These are phyloP conservation scores for Malus hybrid DNA, from an alignment of 331 rosid species.

Conservation along the genomic window DNA sequence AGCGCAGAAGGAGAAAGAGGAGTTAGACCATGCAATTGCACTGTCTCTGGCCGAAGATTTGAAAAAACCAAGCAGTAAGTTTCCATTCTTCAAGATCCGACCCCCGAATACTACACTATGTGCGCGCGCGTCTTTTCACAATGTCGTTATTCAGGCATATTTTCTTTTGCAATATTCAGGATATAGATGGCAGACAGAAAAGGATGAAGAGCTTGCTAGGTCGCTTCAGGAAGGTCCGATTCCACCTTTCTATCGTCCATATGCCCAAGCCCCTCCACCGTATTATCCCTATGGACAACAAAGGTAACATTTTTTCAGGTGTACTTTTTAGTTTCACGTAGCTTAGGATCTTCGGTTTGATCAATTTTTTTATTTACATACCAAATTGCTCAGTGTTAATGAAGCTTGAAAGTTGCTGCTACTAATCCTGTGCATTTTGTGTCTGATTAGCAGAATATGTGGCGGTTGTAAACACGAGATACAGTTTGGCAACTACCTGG, in stretches of 20 bases:
- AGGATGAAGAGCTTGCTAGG: constrained; percentile 43
- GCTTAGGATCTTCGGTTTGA: constrained; percentile 6
- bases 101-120: background rate
- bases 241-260: constrained; percentile 53
- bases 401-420: background rate
- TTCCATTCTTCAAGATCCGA: background rate
- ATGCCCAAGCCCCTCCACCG: constrained; percentile 27
- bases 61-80: constrained; percentile 55
- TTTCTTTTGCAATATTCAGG: constrained; percentile 33
- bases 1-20: constrained; percentile 72
- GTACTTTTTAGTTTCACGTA: background rate
- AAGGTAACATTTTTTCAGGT: constrained; percentile 30
- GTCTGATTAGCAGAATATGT: constrained; percentile 43
- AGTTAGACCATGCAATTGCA: constrained; percentile 59
- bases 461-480: constrained; percentile 72
- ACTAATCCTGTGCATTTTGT: background rate
- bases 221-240: constrained; percentile 35
- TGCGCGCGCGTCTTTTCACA: background rate
- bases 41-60: constrained; percentile 65
- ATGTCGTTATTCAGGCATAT: background rate
- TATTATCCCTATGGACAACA: constrained; percentile 27
- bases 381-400: background rate
- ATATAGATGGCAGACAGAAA: constrained; percentile 36
- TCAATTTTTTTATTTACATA: background rate
- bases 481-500: constrained; percentile 58